Evolutionary conservation across 495 filamentous ascomycete genomes (phyloP), one percentile per base, ranked within the genome.

Genomic region (Tuber indicum): DNA sequence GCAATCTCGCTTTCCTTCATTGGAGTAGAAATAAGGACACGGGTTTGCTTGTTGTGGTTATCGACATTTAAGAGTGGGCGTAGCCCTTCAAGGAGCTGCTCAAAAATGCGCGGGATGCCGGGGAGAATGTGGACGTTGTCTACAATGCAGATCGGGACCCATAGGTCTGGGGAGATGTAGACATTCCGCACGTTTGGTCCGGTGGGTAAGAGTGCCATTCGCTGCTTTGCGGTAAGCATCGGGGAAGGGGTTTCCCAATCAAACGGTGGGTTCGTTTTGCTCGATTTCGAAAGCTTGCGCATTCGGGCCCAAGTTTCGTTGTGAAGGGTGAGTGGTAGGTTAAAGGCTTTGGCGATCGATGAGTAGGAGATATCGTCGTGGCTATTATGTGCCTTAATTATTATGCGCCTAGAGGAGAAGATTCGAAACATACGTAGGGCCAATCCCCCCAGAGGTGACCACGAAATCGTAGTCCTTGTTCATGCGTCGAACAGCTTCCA

Each of bases 331-430:
- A 98, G 87, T 17, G 91, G 88, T 3, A 97, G 87, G 52, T 85
- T 84, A 84, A 97, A 99, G 39, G 94, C 96, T 78, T 93, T 93
- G 62, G 93, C 96, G 81, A 99, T 94, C 39, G 94, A 94, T 81
- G 90, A 86, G 87, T 99, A 99, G 52, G 96, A 98, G 78, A 99
- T 98, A 82, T 99, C 96, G 82, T 99, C 96, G 86, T 98, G 96
- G 74, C 81, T 82, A 42, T 45, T 41, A 36, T 16, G 44, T 39
- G n/a, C 44, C 10, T 26, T 36, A 43, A 46, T 76, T 46, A 77
- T 19, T 73, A 23, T 19, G 16, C 32, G 43, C 12, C 21, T 17
- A 2, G 21, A 46, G 41, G 14, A 32, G 17, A 12, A 36, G 39
- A 17, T 9, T 74, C 26, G 44, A 39, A 46, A 86, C 87, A 81